Base-by-base conservation (phyloP, 2,329 filamentous ascomycete genomes). In the Tolypocladium capitatum region DNA sequence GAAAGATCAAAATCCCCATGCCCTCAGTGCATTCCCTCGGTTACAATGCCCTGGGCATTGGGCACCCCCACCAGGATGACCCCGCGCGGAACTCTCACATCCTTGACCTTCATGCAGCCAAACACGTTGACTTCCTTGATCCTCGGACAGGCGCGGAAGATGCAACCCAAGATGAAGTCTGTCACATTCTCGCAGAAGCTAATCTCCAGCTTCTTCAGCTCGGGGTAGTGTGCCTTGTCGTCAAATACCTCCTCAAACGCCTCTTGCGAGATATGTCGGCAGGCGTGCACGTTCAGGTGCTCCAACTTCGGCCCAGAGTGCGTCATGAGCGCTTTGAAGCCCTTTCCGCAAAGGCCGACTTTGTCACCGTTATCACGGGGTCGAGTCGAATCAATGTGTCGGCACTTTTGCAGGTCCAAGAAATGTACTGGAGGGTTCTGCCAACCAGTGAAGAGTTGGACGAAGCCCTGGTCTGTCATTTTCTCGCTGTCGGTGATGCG, bases 251-350 rank as follows among this genome's bases (percentile, higher is more conserved):
- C 74, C 52, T 86, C 80, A 50, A 95, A 89, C 0, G 86, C 80
- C 16, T 76, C 68, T 32, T 75, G 72, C 1, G 79, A 75, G 52
- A 97, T 90, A 61, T 95, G 84, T 3, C 91, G 83, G 60, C 88
- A 94, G 0, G 84, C 86, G 14, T 86, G 78, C n/a, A 96, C 71
- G 58, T 94, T 86, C 32, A 97, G 70, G 36, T 75, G 69, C 50
- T 74, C 72, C 2, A 97, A 65, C 11, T 67, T 71, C 1, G 67
- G 60, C 4, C 86, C 86, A 0, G 89, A 95, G 60, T 96, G 91
- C 0, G 70, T 68, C 86, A 96, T 95, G 40, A 96, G 67, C 0
- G 87, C 86, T 53, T 75, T 70, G 67, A 97, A 91, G 0, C 85
- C 89, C 6, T 75, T 66, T 1, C 81, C 83, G 46, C 83, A 87